A percentile compares a stretch with the other conserved stretches of the same genome.
Conservation (phyloP, 2,329 filamentous ascomycete species). For the Calonectria pteridis region DNA sequence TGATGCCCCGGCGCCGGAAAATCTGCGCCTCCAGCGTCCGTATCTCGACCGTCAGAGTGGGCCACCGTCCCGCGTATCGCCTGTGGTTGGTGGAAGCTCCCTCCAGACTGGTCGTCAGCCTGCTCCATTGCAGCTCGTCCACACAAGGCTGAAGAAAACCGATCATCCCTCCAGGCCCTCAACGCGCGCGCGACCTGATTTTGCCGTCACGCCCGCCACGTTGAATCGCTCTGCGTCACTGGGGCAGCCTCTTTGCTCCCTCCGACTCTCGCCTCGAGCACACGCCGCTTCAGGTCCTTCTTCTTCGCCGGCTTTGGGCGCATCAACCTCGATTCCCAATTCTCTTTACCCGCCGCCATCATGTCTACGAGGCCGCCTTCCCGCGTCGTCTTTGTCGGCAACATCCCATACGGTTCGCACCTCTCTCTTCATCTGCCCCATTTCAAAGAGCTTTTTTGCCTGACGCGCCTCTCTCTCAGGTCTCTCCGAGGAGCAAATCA, state of each 20-base stretch:
- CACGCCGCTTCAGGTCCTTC: not conserved
- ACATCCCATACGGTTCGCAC: constrained; percentile 81
- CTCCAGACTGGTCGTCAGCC: constrained; percentile 29
- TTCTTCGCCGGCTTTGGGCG: not conserved
- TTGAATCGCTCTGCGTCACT: not conserved
- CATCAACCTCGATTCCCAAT: not conserved
- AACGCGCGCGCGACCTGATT: constrained; percentile 3
- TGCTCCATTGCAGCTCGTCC: constrained; percentile 10
- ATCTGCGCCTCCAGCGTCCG: not conserved
- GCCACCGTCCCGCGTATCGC: not conserved
- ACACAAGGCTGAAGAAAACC: constrained; percentile 42
- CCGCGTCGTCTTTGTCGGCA: constrained; percentile 86
- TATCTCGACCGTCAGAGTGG: not conserved
- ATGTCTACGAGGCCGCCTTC: constrained; percentile 83
- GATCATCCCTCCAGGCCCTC: not conserved
- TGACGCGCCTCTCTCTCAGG: constrained; percentile 64
- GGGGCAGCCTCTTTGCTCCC: not conserved
- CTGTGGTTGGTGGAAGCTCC: constrained; percentile 13
- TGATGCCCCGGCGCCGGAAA: constrained; percentile 5
- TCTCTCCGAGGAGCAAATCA: constrained; percentile 95
- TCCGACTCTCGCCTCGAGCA: not conserved
- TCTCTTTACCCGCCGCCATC: constrained; percentile 16
- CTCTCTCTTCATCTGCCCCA: not conserved
- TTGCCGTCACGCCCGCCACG: not conserved
- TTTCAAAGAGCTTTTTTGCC: constrained; percentile 15